Evolutionary conservation across 331 rosid species (phyloP), one percentile per base, ranked within the genome.

Genomic region (Spiraea crenata): DNA sequence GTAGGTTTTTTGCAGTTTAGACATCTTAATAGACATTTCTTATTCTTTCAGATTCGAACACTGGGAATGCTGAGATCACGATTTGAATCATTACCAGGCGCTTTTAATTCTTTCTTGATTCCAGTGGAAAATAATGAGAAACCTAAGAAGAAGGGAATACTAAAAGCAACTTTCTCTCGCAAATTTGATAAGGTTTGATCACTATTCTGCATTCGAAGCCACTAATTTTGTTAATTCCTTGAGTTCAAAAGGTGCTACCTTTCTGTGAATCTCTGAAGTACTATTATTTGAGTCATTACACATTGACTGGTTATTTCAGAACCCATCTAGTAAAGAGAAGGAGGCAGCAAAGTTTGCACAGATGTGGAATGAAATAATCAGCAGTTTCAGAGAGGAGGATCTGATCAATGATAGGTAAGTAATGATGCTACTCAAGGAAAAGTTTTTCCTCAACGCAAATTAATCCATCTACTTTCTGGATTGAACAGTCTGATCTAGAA

Each of bases 331-430:
- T 69, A 89, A 85, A 73, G 96, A 81, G 45, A 85, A 87, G 69
- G 89, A 77, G 70, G 89, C 90, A 44, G 92, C 99, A 15, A 87
- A 95, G 75, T 93, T 93, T 87, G 87, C 97, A 41, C 97, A 93
- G 81, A 81, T 93, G 77, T 93, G 97, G 97, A 93, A 93, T 71
- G 87, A 86, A 73, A 91, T 91, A 71, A 82, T 93, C 57, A 85
- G 74, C 80, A 89, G 99, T 79, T 88, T 93, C 82, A 83, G 99
- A 81, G 96, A 91, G 57, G 99, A 93, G 82, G 99, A 93, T 81
- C 86, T 93, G 31, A 93, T 91, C 76, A 81, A 76, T 78, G 79
- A 91, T 80, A 84, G 97, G 98, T 91, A 78, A 73, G 47, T 71
- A 37, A 17, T 63, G 48, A 62, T 64, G 60, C 72, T 37, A 49